These are phyloP conservation scores for Ambispora gerdemannii DNA, from an alignment of 192 early-diverging fungal species.

Conservation along the genomic window DNA sequence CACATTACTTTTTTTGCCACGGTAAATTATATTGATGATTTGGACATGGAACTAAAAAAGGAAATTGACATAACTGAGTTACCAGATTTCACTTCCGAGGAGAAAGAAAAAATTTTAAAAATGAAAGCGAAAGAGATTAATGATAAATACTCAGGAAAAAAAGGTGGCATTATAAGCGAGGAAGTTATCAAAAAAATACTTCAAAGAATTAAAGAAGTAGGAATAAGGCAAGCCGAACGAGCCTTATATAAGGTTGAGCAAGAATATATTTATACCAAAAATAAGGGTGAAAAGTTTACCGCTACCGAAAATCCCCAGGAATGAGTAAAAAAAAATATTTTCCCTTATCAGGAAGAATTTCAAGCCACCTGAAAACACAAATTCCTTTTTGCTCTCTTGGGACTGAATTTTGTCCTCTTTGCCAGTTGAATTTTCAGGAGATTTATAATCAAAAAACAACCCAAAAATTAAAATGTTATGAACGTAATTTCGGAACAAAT, in stretches of 20 bases:
- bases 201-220: neutral
- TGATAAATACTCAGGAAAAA: neutral
- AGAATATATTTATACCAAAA: conserved; percentile 1
- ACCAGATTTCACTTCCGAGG: neutral
- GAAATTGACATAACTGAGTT: neutral
- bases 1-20: conserved; percentile 26
- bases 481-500: neutral
- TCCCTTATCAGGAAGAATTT: neutral
- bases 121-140: neutral
- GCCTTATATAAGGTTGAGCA: neutral
- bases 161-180: no score
- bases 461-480: neutral
- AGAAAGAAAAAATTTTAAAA: conserved; percentile 7
- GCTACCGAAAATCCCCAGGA: neutral
- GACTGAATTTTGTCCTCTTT: neutral
- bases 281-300: neutral
- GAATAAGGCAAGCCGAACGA: neutral
- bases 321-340: conserved; percentile 15
- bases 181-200: no score
- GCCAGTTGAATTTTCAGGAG: conserved; percentile 14
- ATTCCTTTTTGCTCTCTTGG: neutral
- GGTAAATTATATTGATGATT: conserved; percentile 15
- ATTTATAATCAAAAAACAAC: conserved; percentile 14
- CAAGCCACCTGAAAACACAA: neutral
- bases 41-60: neutral